A percentile compares a stretch with the other conserved stretches of the same genome.
Evolutionary conservation across 2,329 filamentous ascomycete species (phyloP).

Genomic region (Phialophora expanda): DNA sequence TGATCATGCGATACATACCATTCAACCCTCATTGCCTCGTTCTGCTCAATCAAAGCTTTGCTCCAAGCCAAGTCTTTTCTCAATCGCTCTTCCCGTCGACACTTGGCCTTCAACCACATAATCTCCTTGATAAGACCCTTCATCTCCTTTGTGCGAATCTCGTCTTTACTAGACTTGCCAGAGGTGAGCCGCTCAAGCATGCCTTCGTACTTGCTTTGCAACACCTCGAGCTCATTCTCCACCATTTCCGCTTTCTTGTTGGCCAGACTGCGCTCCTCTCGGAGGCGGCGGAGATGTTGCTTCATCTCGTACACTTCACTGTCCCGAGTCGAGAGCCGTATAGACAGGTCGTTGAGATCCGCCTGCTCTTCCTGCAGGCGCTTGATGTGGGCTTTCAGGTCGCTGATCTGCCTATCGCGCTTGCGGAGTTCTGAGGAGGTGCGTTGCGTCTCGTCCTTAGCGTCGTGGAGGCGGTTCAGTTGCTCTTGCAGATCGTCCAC

Average conservation of each 20-base stretch:
- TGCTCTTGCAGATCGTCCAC: constrained; percentile 57
- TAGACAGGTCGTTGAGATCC: constrained; percentile 62
- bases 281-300: constrained; percentile 67
- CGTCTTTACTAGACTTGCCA: constrained; percentile 49
- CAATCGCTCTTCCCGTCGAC: constrained; percentile 79
- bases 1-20: constrained; percentile 69
- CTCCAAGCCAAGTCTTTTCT: constrained; percentile 81
- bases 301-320: constrained; percentile 63
- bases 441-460: constrained; percentile 65
- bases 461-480: constrained; percentile 58
- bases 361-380: constrained; percentile 57
- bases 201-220: constrained; percentile 68
- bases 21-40: constrained; percentile 65
- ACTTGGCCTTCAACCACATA: constrained; percentile 82
- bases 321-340: constrained; percentile 73
- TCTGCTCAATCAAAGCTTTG: constrained; percentile 85
- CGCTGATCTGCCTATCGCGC: constrained; percentile 69
- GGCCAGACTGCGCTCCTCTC: constrained; percentile 53
- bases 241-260: constrained; percentile 50
- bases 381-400: constrained; percentile 65
- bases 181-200: constrained; percentile 56
- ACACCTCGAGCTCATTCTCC: constrained; percentile 50
- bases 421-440: constrained; percentile 73
- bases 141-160: constrained; percentile 67
- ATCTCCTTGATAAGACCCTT: constrained; percentile 87